A percentile compares a stretch with the other conserved stretches of the same genome.
These are phyloP conservation scores for Vigna nakashimae DNA, from an alignment of 306 rosid genomes.

Conservation along the genomic window DNA sequence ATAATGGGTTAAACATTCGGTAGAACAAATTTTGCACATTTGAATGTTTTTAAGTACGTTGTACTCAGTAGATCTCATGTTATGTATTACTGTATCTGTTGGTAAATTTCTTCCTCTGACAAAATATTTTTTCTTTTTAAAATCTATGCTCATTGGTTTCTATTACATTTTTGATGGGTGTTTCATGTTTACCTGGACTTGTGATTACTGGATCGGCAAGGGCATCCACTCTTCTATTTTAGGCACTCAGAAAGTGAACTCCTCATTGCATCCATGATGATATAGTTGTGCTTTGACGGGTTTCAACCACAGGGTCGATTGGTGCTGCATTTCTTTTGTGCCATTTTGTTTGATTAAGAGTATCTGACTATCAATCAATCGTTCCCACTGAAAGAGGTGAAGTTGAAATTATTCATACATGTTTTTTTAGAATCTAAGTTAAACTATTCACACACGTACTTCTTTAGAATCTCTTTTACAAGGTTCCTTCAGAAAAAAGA, in stretches of 20 bases:
- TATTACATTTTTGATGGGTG: background rate
- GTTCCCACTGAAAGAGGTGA: background rate
- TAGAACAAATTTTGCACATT: constrained; percentile 46
- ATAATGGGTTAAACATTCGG: constrained; percentile 45
- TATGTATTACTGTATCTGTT: constrained; percentile 44
- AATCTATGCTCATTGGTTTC: background rate
- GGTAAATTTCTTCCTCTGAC: constrained; percentile 36
- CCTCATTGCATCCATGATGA: too few species aligned
- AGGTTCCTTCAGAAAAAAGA: background rate
- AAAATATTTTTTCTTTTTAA: background rate
- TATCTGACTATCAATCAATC: background rate
- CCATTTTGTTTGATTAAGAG: background rate
- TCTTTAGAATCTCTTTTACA: background rate
- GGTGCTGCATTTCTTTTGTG: background rate
- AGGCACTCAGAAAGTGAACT: too few species aligned
- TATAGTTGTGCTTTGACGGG: background rate
- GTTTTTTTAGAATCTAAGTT: too few species aligned
- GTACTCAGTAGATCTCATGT: constrained; percentile 39
- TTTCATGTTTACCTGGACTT: background rate
- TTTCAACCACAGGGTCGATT: background rate
- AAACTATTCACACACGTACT: too few species aligned
- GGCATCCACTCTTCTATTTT: too few species aligned
- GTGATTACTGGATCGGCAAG: too few species aligned
- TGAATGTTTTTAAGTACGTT: constrained; percentile 42
- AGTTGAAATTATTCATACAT: background rate